Percentiles rank a stretch among this genome's conserved stretches.
Conservation (phyloP, 306 rosid species). For the Canavalia gladiata region DNA sequence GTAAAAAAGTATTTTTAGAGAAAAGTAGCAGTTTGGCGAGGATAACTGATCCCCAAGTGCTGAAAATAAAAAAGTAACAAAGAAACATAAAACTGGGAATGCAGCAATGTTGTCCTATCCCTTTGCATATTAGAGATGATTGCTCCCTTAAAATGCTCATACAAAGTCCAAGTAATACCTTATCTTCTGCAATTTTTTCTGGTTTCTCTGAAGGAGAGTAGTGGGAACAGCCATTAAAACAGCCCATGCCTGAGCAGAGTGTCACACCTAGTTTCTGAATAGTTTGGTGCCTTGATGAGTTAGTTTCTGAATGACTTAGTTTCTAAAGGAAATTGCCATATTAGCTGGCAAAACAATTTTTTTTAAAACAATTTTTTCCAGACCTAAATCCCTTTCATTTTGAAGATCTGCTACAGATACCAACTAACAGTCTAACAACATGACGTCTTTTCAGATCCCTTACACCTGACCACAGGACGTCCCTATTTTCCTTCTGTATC, state of each 20-base stretch:
- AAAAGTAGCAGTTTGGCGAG: neutral
- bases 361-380: neutral
- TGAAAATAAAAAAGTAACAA: neutral
- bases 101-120: neutral
- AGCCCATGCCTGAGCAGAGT: conserved; percentile 16
- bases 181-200: neutral
- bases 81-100: neutral
- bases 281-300: conserved; percentile 28
- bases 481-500: conserved; percentile 13
- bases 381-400: neutral
- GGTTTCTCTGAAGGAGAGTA: conserved; percentile 27
- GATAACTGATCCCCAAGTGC: conserved; percentile 12
- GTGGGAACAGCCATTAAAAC: conserved; percentile 28
- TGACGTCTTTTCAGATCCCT: conserved; percentile 17
- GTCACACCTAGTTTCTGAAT: conserved; percentile 35
- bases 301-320: conserved; percentile 5
- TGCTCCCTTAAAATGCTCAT: conserved; percentile 13
- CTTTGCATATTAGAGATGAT: conserved; percentile 40
- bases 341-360: conserved; percentile 12
- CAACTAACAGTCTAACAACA: conserved; percentile 1
- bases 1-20: neutral
- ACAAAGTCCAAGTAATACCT: neutral
- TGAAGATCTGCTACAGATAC: conserved; percentile 24
- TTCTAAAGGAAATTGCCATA: conserved; percentile 29
- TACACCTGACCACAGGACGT: conserved; percentile 15